Base-by-base conservation (phyloP, 495 filamentous ascomycete species). In the Chaetomium tenue region DNA sequence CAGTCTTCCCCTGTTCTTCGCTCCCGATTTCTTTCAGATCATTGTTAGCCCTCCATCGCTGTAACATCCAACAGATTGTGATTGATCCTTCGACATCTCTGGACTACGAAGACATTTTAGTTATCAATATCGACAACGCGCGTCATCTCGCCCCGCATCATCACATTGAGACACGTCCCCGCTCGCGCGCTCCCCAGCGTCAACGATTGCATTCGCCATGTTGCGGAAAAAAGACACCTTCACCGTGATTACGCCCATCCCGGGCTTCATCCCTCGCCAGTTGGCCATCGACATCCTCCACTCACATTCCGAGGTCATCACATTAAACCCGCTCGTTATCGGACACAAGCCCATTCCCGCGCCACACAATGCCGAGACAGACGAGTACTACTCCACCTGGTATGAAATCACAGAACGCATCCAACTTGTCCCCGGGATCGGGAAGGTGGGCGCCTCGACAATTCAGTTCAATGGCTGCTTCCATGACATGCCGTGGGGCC, bases 381-480 rank as follows among this genome's bases (percentile, higher is more conserved):
- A 92, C 67, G 87, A 91, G 69, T 87, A 83, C 70, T 86, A 89
- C 69, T 87, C 82, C 16, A 86, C 82, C 16, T 92, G 89, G 89
- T 91, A 91, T 71, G 80, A 82, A 64, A 82, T 82, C 61, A 76
- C 72, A 53, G 87, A 91, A 74, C 84, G 83, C 65, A 82, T 92
- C 23, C 82, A 83, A 56, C 86, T 89, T 61, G 67, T 92, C 2
- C 89, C 89, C 0, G 80, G 80, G 25, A 75, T 81, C 46, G 87
- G 88, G 30, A 84, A 79, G 61, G 77, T 87, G 52, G 81, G 86
- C 20, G 81, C 82, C 52, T 75, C 86, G 66, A 87, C 84, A 54
- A 83, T 91, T 61, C 86, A 78, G 63, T 92, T 90, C 82, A 88
- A 89, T 66, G 89, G 83, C 66, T 88, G 86, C 76, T 91, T 92